Evolutionary conservation across 2,329 filamentous ascomycete genomes (phyloP).

Genomic region (Chaetomium sp.): DNA sequence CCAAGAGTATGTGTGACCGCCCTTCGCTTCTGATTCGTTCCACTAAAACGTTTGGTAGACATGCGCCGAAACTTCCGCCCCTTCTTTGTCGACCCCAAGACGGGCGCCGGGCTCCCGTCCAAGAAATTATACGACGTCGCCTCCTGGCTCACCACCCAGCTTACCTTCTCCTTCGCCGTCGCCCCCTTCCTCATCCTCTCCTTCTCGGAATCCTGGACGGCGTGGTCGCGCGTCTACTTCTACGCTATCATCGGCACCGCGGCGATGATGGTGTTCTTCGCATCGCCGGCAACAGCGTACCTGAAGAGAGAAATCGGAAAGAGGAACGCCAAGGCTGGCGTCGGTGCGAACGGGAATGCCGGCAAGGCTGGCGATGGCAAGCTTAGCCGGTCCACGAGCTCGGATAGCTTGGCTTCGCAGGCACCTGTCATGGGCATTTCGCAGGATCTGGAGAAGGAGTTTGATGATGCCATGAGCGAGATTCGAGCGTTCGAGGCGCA

Average conservation of each 20-base stretch:
- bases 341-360: conserved; percentile 33
- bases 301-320: conserved; percentile 62
- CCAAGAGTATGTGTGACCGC: conserved; percentile 73
- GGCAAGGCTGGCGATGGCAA: background rate
- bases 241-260: conserved; percentile 73
- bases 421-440: conserved; percentile 77
- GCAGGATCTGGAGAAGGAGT: conserved; percentile 71
- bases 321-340: conserved; percentile 52
- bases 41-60: conserved; percentile 54
- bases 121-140: conserved; percentile 84
- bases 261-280: conserved; percentile 72
- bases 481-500: conserved; percentile 67
- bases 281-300: conserved; percentile 67
- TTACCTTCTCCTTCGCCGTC: conserved; percentile 70
- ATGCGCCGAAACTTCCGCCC: conserved; percentile 86
- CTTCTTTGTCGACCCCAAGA: conserved; percentile 84
- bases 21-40: background rate
- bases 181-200: conserved; percentile 83
- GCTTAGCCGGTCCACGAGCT: conserved; percentile 51
- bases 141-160: conserved; percentile 40
- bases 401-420: conserved; percentile 57
- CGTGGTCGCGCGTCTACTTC: conserved; percentile 88
- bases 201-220: conserved; percentile 68
- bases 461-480: conserved; percentile 77
- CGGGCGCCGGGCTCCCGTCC: conserved; percentile 64